A percentile compares a stretch with the other conserved stretches of the same genome.
phyloP scores from a whole-genome alignment of 306 rosid genomes.

The Argentina anserina region DNA sequence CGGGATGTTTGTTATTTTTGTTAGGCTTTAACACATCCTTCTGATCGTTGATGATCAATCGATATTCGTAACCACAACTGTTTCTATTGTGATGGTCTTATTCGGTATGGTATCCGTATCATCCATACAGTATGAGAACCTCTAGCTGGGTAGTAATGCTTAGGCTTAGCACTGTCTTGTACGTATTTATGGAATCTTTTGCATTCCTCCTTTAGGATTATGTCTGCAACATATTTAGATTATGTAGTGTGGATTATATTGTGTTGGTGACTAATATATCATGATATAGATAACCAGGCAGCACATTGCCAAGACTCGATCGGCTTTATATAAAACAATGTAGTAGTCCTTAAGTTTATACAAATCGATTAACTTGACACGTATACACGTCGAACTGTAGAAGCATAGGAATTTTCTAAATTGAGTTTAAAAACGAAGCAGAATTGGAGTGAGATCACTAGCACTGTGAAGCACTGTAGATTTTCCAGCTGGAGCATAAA shows the following conservation, averaged over 20 bases:
- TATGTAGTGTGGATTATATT: background rate
- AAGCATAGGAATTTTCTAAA: background rate
- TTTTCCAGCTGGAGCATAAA: background rate
- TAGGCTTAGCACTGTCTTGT: background rate
- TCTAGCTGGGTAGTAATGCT: background rate
- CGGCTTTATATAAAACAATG: background rate
- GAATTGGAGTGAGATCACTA: slow-evolving; percentile 3
- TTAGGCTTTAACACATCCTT: background rate
- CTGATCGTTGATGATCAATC: background rate
- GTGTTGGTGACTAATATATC: background rate
- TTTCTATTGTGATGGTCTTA: too few species aligned
- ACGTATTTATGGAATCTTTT: background rate
- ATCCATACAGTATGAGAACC: background rate
- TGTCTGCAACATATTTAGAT: background rate
- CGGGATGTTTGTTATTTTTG: background rate
- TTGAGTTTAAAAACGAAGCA: background rate
- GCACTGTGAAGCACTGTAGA: background rate
- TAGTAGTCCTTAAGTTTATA: background rate
- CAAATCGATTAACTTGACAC: background rate
- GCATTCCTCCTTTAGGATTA: background rate
- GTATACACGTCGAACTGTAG: too few species aligned
- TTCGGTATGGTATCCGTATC: background rate
- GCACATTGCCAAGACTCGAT: background rate
- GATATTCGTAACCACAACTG: background rate
- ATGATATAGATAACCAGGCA: background rate